A percentile compares a stretch with the other conserved stretches of the same genome.
phyloP scores from a whole-genome alignment of 805 yeast genomes.

The Cyberlindnera maritima region DNA sequence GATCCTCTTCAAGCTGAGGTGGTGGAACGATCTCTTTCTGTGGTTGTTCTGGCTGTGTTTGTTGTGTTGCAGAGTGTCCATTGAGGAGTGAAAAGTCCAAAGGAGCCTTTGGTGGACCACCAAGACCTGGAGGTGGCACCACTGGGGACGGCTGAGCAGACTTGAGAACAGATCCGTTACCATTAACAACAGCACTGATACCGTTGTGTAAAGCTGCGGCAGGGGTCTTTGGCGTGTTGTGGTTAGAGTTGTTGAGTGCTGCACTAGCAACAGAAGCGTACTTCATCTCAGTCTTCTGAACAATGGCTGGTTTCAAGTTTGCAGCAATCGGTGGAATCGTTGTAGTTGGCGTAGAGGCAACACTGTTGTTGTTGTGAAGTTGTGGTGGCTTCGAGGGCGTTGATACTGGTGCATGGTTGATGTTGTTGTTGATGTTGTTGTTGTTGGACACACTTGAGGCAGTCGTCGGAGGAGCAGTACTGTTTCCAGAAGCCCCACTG shows the following conservation, averaged over 20 bases:
- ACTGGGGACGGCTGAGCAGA: constrained; percentile 3
- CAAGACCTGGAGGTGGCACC: constrained; percentile 4
- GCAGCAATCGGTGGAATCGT: constrained; percentile 18
- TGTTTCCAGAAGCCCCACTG: background rate
- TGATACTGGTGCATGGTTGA: background rate
- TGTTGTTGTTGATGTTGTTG: too few species aligned
- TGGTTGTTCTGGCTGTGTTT: background rate
- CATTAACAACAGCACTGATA: background rate
- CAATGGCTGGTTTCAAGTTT: constrained; percentile 49
- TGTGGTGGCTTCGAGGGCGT: constrained; percentile 8
- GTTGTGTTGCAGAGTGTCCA: background rate
- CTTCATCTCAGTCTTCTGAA: constrained; percentile 54
- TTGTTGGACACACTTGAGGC: constrained; percentile 1
- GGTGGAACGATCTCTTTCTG: background rate
- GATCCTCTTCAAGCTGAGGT: constrained; percentile 14
- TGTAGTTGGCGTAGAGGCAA: constrained; percentile 4
- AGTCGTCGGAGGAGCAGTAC: constrained; percentile 6
- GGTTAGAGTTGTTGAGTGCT: constrained; percentile 13
- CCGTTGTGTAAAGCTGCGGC: background rate
- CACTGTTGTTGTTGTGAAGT: background rate
- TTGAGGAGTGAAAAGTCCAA: constrained; percentile 2
- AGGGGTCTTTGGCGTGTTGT: constrained; percentile 20
- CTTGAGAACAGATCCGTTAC: background rate
- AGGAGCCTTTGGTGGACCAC: background rate
- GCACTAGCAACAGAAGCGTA: constrained; percentile 46